Conservation (phyloP, 176 grass and related monocot genomes). For the Oryza coarctata region DNA sequence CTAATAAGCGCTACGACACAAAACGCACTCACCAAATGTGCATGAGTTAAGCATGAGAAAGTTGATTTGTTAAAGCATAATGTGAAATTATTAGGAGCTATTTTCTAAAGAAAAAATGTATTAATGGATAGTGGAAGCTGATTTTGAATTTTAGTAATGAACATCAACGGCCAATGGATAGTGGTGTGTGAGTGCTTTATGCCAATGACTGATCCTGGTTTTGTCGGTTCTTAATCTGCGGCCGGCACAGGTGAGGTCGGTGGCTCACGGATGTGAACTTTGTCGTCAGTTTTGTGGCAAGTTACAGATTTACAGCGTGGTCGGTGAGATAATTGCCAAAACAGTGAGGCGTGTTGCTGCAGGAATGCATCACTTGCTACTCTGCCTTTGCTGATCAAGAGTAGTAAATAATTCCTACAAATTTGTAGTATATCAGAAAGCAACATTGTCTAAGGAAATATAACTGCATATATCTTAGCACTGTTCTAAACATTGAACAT, state of each 20-base stretch:
- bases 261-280: not conserved
- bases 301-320: not conserved
- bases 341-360: not conserved
- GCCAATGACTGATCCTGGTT: not conserved
- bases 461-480: not conserved
- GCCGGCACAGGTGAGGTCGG: not conserved
- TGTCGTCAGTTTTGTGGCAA: slow-evolving; percentile 7
- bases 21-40: not conserved
- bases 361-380: not conserved
- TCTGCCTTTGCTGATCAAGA: slow-evolving; percentile 1
- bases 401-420: not conserved
- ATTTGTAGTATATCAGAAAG: not conserved
- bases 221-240: not conserved
- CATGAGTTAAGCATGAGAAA: not conserved
- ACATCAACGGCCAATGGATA: not conserved
- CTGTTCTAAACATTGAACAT: not conserved
- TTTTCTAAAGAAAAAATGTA: not conserved
- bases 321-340: not conserved
- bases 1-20: too few relatives aligned
- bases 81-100: not conserved
- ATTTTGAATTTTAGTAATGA: not conserved
- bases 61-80: not conserved
- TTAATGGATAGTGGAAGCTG: not conserved
- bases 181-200: not conserved
- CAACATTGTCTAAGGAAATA: not conserved